phyloP scores from a whole-genome alignment of 495 filamentous ascomycete species.

The Aspergillus bertholletiae region DNA sequence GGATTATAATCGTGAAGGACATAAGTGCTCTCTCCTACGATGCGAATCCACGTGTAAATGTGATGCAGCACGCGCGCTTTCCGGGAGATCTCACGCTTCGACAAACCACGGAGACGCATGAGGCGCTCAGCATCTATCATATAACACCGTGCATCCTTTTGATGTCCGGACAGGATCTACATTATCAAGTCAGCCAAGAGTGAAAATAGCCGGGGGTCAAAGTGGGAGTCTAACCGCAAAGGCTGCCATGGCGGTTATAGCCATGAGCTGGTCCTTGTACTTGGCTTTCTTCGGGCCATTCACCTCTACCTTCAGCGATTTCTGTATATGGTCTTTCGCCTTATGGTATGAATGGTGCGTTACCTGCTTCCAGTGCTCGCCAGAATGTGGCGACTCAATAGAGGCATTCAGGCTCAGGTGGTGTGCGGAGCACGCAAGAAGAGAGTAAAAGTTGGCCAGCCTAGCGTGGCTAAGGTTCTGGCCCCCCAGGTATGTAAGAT shows the following conservation, averaged over 20 bases:
- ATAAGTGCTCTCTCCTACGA: constrained; percentile 36
- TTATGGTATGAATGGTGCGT: constrained; percentile 24
- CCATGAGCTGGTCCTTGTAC: constrained; percentile 41
- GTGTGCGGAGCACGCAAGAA: constrained; percentile 29
- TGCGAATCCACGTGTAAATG: constrained; percentile 34
- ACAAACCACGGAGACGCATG: constrained; percentile 25
- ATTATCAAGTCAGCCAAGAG: neutral
- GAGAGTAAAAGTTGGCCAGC: constrained; percentile 29
- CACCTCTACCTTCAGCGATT: constrained; percentile 26
- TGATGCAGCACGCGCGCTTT: constrained; percentile 33
- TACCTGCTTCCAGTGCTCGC: constrained; percentile 23
- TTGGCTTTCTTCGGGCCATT: constrained; percentile 31
- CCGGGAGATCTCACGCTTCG: constrained; percentile 31
- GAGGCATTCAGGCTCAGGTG: constrained; percentile 23
- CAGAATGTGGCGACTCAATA: constrained; percentile 6
- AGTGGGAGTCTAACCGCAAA: constrained; percentile 22
- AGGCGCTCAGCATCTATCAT: constrained; percentile 33
- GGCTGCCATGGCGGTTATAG: constrained; percentile 27
- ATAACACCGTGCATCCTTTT: constrained; percentile 30
- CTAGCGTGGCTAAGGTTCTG: constrained; percentile 28
- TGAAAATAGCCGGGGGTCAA: neutral
- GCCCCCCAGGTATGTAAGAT: constrained; percentile 28
- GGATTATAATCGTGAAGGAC: constrained; percentile 30
- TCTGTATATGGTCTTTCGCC: constrained; percentile 31
- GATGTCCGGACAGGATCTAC: constrained; percentile 32